Conservation (phyloP, 169 alveolate species). For the Plasmodium chabaudi region DNA sequence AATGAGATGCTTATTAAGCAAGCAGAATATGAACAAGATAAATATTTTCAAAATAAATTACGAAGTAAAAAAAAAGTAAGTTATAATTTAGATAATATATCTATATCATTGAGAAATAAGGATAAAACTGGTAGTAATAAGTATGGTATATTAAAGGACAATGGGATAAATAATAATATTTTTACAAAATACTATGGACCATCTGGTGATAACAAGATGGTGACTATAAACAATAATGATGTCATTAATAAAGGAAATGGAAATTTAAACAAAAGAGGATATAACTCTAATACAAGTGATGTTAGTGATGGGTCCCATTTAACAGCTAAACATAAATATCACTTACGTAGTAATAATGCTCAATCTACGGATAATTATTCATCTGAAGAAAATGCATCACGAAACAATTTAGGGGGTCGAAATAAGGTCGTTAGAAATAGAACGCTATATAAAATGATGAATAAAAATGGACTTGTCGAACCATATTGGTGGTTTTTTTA, state of each 20-base stretch:
- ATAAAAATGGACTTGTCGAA: constrained; percentile 51
- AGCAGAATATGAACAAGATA: constrained; percentile 31
- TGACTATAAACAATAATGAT: constrained; percentile 7
- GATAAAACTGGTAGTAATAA: background rate
- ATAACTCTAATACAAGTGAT: constrained; percentile 65
- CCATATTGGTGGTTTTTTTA: constrained; percentile 77
- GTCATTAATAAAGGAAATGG: no score
- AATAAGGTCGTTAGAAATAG: constrained; percentile 11
- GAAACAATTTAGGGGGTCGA: constrained; percentile 16
- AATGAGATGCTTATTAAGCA: constrained; percentile 35
- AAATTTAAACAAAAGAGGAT: constrained; percentile 18
- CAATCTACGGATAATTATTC: constrained; percentile 65
- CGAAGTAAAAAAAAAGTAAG: constrained; percentile 64
- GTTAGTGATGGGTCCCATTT: constrained; percentile 43
- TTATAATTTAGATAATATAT: constrained; percentile 60
- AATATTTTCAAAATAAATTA: constrained; percentile 35
- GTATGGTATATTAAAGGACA: background rate
- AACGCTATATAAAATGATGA: constrained; percentile 53
- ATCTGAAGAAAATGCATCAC: constrained; percentile 46
- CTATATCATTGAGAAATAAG: constrained; percentile 46
- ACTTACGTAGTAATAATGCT: constrained; percentile 56
- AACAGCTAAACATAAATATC: constrained; percentile 50
- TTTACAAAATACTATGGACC: constrained; percentile 44
- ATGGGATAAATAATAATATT: constrained; percentile 9
- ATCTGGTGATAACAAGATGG: constrained; percentile 29